A percentile compares a stretch with the other conserved stretches of the same genome.
phyloP scores from a whole-genome alignment of 2,329 filamentous ascomycete species.

The Aspergillus sp. region DNA sequence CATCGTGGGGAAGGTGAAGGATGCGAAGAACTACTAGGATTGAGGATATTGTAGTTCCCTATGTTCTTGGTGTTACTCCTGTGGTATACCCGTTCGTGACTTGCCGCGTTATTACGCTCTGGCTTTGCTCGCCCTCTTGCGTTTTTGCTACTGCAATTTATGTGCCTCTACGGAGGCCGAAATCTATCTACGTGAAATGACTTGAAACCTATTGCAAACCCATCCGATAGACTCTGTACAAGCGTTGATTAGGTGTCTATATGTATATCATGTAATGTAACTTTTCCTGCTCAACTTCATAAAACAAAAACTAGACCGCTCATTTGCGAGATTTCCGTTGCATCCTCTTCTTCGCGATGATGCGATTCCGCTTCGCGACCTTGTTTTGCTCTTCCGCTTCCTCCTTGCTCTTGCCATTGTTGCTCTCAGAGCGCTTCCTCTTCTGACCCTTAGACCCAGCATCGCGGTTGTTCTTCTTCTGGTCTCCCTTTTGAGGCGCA shows the following conservation, averaged over 20 bases:
- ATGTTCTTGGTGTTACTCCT: not conserved
- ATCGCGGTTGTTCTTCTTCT: not conserved
- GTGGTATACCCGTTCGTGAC: conserved; percentile 4
- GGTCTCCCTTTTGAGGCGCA: not conserved
- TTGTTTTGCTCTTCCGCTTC: conserved; percentile 51
- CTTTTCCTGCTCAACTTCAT: conserved; percentile 1
- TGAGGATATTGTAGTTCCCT: conserved; percentile 14
- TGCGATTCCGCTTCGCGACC: conserved; percentile 66
- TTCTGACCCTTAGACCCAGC: not conserved
- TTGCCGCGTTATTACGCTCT: not conserved
- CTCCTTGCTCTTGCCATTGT: conserved; percentile 10
- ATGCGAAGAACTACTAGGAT: conserved; percentile 36
- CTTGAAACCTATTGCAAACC: not conserved
- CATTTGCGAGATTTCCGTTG: conserved; percentile 65
- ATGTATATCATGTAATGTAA: not conserved
- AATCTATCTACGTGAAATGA: not conserved
- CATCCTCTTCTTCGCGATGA: conserved; percentile 82
- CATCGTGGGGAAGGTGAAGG: conserved; percentile 55
- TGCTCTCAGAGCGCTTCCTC: not conserved
- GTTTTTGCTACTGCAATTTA: not conserved
- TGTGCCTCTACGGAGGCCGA: not conserved
- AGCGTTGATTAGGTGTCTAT: not conserved
- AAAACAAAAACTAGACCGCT: not conserved
- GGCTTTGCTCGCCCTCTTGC: not conserved
- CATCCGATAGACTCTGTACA: not conserved